Evolutionary conservation across 345 rosid species (phyloP).

Genomic region (Eucalyptus polybractea): DNA sequence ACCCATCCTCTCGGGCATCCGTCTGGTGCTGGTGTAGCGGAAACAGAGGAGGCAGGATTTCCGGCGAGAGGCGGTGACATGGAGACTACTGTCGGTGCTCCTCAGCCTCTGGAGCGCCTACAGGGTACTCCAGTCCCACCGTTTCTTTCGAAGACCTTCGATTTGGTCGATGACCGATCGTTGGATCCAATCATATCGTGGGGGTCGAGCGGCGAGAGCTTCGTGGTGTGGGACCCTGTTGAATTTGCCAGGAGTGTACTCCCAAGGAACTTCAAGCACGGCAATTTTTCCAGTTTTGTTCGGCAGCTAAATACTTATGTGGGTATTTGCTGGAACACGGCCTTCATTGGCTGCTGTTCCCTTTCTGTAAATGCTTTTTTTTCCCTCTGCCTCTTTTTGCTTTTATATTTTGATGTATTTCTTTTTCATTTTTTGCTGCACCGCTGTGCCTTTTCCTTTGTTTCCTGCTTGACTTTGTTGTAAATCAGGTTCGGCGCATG

Average conservation of each 20-base stretch:
- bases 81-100: constrained; percentile 2
- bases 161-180: constrained; percentile 65
- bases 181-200: constrained; percentile 83
- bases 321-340: constrained; percentile 35
- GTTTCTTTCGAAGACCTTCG: constrained; percentile 74
- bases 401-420: background rate
- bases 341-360: constrained; percentile 14
- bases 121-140: constrained; percentile 67
- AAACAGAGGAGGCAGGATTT: background rate
- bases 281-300: constrained; percentile 94
- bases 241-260: constrained; percentile 71
- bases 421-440: background rate
- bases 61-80: background rate
- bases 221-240: constrained; percentile 85
- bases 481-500: background rate
- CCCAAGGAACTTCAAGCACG: constrained; percentile 90
- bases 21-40: background rate
- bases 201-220: constrained; percentile 65
- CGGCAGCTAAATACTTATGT: constrained; percentile 97
- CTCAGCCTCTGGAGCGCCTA: constrained; percentile 47
- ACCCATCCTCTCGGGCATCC: background rate
- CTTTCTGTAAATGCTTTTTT: constrained; percentile 1
- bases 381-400: background rate
- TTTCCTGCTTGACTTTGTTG: background rate
- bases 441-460: background rate